phyloP scores from a whole-genome alignment of 306 rosid genomes.

The Cucumis melo region DNA sequence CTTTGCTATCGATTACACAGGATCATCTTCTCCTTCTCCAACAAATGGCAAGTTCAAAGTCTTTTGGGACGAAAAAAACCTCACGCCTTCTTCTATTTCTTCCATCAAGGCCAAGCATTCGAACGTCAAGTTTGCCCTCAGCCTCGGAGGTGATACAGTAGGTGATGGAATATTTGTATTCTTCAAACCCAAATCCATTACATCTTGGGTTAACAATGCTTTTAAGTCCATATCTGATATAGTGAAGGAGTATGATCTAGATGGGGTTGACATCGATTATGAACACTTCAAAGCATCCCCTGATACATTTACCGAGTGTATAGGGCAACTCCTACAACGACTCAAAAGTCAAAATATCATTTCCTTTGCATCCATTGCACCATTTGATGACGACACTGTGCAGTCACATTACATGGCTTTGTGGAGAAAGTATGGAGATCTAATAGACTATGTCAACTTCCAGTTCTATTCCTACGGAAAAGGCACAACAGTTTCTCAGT shows the following conservation, averaged over 20 bases:
- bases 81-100: slow-evolving; percentile 51
- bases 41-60: slow-evolving; percentile 59
- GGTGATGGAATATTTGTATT: background rate
- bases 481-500: slow-evolving; percentile 42
- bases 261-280: slow-evolving; percentile 26
- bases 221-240: background rate
- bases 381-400: slow-evolving; percentile 35
- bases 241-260: background rate
- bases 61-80: slow-evolving; percentile 55
- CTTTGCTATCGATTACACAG: slow-evolving; percentile 59
- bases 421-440: slow-evolving; percentile 49
- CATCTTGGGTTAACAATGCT: slow-evolving; percentile 22
- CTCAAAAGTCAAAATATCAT: slow-evolving; percentile 30
- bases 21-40: slow-evolving; percentile 36
- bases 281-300: slow-evolving; percentile 42
- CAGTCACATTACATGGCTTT: slow-evolving; percentile 46
- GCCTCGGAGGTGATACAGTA: slow-evolving; percentile 46
- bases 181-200: slow-evolving; percentile 43
- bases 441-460: slow-evolving; percentile 72
- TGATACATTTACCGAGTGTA: slow-evolving; percentile 42
- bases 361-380: slow-evolving; percentile 59
- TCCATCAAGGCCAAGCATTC: slow-evolving; percentile 34
- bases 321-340: slow-evolving; percentile 33
- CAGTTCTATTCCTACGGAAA: slow-evolving; percentile 64
- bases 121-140: slow-evolving; percentile 58